Conservation (phyloP, 805 yeast species). For the Candida verbasci region DNA sequence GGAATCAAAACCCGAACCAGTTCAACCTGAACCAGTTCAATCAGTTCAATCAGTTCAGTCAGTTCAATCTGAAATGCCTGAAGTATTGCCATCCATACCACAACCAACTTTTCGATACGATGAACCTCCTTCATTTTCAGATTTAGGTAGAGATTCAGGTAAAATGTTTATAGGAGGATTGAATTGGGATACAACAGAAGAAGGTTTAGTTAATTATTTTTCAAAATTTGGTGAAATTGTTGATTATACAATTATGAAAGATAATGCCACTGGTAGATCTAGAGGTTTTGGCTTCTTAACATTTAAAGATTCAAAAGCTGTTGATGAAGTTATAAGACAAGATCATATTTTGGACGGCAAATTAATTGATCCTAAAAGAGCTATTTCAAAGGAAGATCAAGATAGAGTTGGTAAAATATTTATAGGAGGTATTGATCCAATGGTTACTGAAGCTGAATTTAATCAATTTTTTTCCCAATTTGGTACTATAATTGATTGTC, state of each 20-base stretch:
- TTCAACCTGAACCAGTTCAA: background rate
- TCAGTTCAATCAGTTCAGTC: constrained; percentile 5
- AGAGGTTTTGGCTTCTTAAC: constrained; percentile 95
- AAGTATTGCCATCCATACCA: constrained; percentile 14
- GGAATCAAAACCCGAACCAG: constrained; percentile 5
- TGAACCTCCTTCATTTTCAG: constrained; percentile 25
- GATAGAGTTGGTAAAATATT: constrained; percentile 95
- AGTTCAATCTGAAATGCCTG: constrained; percentile 12
- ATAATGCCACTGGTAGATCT: constrained; percentile 77
- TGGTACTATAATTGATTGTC: constrained; percentile 92
- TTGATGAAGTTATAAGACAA: constrained; percentile 77
- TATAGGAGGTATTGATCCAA: constrained; percentile 95
- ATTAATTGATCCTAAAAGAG: constrained; percentile 94
- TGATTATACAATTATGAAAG: constrained; percentile 92
- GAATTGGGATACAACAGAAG: constrained; percentile 97
- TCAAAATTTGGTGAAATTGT: constrained; percentile 82
- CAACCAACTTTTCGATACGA: constrained; percentile 11
- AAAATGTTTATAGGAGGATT: constrained; percentile 96
- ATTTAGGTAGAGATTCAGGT: constrained; percentile 59
- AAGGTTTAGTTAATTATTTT: constrained; percentile 75
- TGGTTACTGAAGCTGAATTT: constrained; percentile 88
- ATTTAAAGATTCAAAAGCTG: constrained; percentile 75
- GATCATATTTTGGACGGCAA: constrained; percentile 93
- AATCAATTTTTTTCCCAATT: constrained; percentile 79
- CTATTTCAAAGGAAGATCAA: constrained; percentile 96